These are phyloP conservation scores for Solanum hybrid DNA, from an alignment of 305 asterid species.

Conservation along the genomic window DNA sequence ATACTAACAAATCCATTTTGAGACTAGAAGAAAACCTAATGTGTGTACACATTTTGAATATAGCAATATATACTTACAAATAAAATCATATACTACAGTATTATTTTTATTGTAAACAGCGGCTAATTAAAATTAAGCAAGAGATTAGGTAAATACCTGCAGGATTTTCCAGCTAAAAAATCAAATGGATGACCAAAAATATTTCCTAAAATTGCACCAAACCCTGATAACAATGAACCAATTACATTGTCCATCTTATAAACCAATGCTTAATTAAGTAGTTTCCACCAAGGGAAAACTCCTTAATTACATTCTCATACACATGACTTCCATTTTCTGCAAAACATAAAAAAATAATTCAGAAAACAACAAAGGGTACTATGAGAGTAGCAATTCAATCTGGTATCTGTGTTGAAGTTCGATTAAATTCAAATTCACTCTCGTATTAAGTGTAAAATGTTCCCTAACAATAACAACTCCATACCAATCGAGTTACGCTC, in stretches of 20 bases:
- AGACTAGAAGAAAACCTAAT: not conserved
- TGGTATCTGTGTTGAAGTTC: not conserved
- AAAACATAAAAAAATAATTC: not conserved
- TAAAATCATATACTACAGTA: not conserved
- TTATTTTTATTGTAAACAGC: not conserved
- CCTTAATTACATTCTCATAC: not conserved
- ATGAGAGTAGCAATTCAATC: not conserved
- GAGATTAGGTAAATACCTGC: slow-evolving; percentile 34
- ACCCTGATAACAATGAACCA: slow-evolving; percentile 39
- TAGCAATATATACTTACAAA: not conserved
- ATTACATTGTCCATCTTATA: slow-evolving; percentile 47
- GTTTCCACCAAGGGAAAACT: not conserved
- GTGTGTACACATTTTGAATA: not conserved
- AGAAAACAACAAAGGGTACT: not conserved
- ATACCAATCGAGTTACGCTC: not conserved
- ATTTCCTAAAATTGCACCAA: slow-evolving; percentile 40
- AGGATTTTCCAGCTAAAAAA: slow-evolving; percentile 60
- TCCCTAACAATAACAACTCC: not conserved
- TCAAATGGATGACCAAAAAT: slow-evolving; percentile 72
- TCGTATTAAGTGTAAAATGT: too few relatives aligned
- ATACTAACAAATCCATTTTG: not conserved
- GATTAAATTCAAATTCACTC: not conserved
- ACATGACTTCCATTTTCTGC: not conserved
- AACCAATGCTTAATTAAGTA: not conserved
- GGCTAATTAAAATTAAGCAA: not conserved